Conservation (phyloP, 1,284 basidiomycete genomes). For the Cryptococcus floricola region DNA sequence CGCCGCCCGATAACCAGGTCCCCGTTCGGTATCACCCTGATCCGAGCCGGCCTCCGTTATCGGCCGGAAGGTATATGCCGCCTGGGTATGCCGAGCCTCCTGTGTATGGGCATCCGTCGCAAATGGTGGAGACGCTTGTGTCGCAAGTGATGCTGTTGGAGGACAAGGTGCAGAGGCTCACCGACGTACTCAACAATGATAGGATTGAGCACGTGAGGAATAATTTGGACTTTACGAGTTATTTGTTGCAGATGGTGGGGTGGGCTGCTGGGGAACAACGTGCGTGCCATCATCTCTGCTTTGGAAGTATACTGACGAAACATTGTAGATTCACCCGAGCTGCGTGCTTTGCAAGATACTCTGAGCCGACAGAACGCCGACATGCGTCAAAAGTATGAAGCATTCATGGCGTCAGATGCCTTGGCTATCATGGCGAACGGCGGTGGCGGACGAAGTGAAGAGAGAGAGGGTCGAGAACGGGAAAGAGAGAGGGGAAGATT, state of each 20-base stretch:
- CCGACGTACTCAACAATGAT: constrained; percentile 27
- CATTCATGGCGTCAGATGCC: constrained; percentile 26
- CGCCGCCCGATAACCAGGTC: constrained; percentile 3
- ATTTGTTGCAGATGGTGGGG: constrained; percentile 33
- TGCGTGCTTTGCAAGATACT: constrained; percentile 26
- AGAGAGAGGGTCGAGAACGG: background rate
- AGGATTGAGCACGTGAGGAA: constrained; percentile 29
- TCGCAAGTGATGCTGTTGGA: constrained; percentile 31
- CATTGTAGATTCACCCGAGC: constrained; percentile 8
- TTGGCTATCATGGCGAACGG: constrained; percentile 17
- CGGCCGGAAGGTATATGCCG: constrained; percentile 4
- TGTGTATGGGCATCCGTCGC: constrained; percentile 18
- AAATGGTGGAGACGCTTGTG: constrained; percentile 13
- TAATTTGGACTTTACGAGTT: constrained; percentile 29
- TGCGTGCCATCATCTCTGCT: constrained; percentile 11
- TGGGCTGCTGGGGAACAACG: constrained; percentile 23
- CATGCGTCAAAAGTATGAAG: constrained; percentile 26
- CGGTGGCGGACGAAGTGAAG: background rate
- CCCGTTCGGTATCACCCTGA: constrained; percentile 14
- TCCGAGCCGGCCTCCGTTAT: constrained; percentile 7
- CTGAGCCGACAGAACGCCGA: constrained; percentile 22
- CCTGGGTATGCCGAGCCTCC: constrained; percentile 22
- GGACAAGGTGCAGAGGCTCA: constrained; percentile 26
- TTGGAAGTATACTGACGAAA: background rate
- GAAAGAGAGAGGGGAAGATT: background rate